Evolutionary conservation across 257 asterid species (phyloP).

Genomic region (Nicotiana knightiana): DNA sequence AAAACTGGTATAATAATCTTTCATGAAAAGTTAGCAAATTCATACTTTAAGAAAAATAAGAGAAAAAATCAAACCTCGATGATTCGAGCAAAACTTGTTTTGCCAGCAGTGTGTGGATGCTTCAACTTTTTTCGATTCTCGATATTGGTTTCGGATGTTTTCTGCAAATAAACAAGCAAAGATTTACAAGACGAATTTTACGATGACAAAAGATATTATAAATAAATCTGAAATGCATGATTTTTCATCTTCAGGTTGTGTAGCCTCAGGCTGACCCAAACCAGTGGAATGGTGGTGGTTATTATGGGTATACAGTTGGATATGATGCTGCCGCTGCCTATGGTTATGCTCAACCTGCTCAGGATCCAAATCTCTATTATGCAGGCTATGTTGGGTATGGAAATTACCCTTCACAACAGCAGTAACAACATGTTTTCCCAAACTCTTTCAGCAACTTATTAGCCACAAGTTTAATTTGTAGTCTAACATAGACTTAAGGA

Average conservation of each 20-base stretch:
- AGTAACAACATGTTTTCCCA: conserved; percentile 46
- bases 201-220: too few species aligned
- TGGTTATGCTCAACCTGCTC: conserved; percentile 41
- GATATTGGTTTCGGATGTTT: too few species aligned
- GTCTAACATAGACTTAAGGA: not conserved
- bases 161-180: too few species aligned
- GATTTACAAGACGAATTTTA: too few species aligned
- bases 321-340: conserved; percentile 26
- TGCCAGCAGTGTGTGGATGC: too few species aligned
- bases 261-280: conserved; percentile 38
- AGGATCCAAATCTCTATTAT: conserved; percentile 41
- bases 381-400: conserved; percentile 44
- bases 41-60: too few species aligned
- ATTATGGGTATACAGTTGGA: conserved; percentile 42
- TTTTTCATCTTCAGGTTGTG: not conserved
- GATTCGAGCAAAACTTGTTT: too few species aligned
- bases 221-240: not conserved
- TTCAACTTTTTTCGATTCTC: too few species aligned
- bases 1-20: too few species aligned
- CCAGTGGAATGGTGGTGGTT: conserved; percentile 33
- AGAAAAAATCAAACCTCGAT: too few species aligned
- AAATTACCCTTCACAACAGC: conserved; percentile 38
- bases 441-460: not conserved
- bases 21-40: too few species aligned
- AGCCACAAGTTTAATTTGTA: not conserved